Evolutionary conservation across 2,329 filamentous ascomycete species (phyloP).

Genomic region (Fulvia fulva): DNA sequence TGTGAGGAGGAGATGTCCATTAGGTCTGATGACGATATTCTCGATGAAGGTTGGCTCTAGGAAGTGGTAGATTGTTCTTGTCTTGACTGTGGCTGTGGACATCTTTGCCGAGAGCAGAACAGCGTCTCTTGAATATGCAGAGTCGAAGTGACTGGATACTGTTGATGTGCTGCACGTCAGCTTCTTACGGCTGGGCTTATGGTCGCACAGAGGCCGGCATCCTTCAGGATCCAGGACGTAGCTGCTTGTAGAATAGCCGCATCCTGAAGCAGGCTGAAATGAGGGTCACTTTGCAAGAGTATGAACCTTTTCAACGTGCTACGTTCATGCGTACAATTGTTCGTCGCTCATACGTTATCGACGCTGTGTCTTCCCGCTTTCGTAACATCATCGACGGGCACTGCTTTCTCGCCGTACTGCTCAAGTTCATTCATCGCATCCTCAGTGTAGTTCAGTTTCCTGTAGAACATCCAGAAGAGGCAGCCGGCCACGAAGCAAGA

Average conservation of each 20-base stretch:
- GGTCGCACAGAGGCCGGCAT: no score
- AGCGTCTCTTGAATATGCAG: no score
- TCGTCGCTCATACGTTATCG: neutral
- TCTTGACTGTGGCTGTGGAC: neutral
- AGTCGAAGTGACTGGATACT: no score
- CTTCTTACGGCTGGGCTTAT: no score
- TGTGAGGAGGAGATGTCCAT: constrained; percentile 6
- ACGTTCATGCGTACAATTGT: neutral
- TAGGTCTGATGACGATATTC: constrained; percentile 34
- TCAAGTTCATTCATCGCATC: constrained; percentile 15
- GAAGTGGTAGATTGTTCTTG: constrained; percentile 1
- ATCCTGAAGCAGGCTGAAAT: no score
- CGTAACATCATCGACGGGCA: neutral
- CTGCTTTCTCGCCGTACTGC: constrained; percentile 8
- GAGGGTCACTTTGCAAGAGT: no score
- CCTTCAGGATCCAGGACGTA: no score
- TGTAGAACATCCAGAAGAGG: constrained; percentile 29
- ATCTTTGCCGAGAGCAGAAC: neutral
- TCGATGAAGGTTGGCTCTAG: constrained; percentile 1
- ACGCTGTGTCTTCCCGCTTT: neutral
- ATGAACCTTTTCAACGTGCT: neutral
- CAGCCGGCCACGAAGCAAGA: constrained; percentile 15
- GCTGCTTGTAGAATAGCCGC: no score
- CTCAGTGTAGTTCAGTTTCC: constrained; percentile 38
- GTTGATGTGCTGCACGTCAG: no score